phyloP scores from a whole-genome alignment of 140 eudicot genomes.

The Senecio squalidus region DNA sequence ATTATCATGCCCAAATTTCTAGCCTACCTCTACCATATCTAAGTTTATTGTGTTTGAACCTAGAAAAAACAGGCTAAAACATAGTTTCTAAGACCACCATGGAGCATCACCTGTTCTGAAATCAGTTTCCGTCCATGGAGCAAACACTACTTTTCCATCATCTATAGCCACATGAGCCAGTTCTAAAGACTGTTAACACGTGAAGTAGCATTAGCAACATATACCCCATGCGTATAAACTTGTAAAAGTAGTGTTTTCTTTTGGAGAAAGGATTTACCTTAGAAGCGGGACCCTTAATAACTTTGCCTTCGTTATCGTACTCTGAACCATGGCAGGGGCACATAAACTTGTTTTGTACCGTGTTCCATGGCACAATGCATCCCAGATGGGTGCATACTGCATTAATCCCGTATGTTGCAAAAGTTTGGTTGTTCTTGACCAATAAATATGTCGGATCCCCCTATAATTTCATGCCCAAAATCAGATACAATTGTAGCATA shows the following conservation, averaged over 20 bases:
- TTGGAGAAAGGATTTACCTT: conserved; percentile 33
- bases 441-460: conserved; percentile 95
- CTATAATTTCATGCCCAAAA: conserved; percentile 27
- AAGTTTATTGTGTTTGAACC: no score
- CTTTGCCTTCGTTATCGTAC: conserved; percentile 66
- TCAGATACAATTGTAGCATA: conserved; percentile 2
- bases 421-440: conserved; percentile 59
- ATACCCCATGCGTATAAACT: neutral
- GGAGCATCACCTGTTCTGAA: conserved; percentile 82
- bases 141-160: conserved; percentile 73
- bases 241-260: neutral
- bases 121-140: conserved; percentile 80
- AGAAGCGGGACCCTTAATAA: conserved; percentile 77
- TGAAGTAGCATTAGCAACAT: neutral
- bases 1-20: neutral
- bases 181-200: conserved; percentile 67
- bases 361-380: conserved; percentile 90
- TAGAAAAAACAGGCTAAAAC: neutral
- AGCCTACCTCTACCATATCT: no score
- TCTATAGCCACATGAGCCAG: conserved; percentile 70
- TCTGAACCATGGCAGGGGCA: conserved; percentile 96
- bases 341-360: conserved; percentile 86
- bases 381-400: conserved; percentile 95
- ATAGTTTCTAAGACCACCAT: conserved; percentile 63
- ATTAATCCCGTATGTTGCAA: conserved; percentile 78